Evolutionary conservation across 495 filamentous ascomycete genomes (phyloP), one percentile per base, ranked within the genome.

Genomic region (Podospora bellae-mahoneyi): DNA sequence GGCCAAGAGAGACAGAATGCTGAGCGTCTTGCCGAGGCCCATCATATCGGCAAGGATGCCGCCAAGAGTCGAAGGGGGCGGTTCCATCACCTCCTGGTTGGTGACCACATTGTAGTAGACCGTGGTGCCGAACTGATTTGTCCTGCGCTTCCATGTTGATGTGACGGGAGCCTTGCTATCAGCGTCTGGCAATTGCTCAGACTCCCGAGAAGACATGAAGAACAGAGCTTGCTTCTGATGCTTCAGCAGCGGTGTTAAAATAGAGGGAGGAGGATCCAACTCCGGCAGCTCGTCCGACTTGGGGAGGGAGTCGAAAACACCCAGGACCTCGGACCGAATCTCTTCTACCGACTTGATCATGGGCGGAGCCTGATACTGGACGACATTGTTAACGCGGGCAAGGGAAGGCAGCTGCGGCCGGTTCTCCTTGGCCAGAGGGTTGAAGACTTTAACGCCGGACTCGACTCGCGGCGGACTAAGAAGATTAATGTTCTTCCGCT

Each of bases 11-110:
- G 93, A 90, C 5, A 99, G 82, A 32, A 97, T 90, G 74, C 91
- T 96, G 60, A 99, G 79, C 0, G 95, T 97, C 76, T 99, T 99
- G 5, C 95, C 95, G 18, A 99, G 80, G 53, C 95, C 95, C 95
- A 99, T 99, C 90, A 97, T 93, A 75, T 99, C 95, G 6, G 95
- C 95, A 23, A 99, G 81, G 34, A 99, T 90, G n/a, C 95, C 95
- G 9, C 95, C 95, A 0, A 89, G 80, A 0, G 87, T 84, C 67
- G 93, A 87, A 0, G 86, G 80, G 0, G 95, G 94, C 70, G 86
- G 85, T n/a, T 85, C 69, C 18, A 80, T 78, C 66, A 87, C 77
- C 28, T 88, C 80, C 9, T 89, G 83, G 4, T 88, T 90, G 59
- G 91, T 97, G 72, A 99, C 92, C 30, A 97, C 87, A 69, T 99